Evolutionary conservation across 1,139 yeast species (phyloP).

Genomic region (Arxiozyma bovina): DNA sequence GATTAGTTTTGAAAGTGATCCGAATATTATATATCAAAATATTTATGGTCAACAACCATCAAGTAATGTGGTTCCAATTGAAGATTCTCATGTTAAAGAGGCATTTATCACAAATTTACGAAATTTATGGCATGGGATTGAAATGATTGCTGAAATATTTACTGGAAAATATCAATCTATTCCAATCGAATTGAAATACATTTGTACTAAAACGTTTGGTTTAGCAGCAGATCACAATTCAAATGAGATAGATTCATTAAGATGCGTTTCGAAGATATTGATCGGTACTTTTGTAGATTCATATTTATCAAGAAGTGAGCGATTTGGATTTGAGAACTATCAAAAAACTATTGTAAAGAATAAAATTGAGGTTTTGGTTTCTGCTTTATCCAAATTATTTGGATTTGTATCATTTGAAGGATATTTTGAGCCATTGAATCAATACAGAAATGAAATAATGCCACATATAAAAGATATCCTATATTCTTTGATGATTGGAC

Average conservation of each 20-base stretch:
- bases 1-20: constrained; percentile 72
- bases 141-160: constrained; percentile 47
- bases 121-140: constrained; percentile 59
- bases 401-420: constrained; percentile 22
- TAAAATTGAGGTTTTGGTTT: constrained; percentile 17
- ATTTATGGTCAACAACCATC: constrained; percentile 37
- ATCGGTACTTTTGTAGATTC: constrained; percentile 62
- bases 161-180: constrained; percentile 38
- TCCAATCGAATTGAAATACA: constrained; percentile 57
- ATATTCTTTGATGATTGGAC: constrained; percentile 23
- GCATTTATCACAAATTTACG: constrained; percentile 69
- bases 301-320: constrained; percentile 32
- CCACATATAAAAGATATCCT: constrained; percentile 23
- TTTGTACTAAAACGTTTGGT: constrained; percentile 39
- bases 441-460: constrained; percentile 26
- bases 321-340: constrained; percentile 19
- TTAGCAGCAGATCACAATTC: constrained; percentile 39
- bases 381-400: constrained; percentile 23
- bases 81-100: constrained; percentile 60
- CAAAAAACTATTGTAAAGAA: constrained; percentile 3
- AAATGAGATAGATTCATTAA: constrained; percentile 34
- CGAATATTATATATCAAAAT: constrained; percentile 48
- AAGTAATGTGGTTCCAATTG: constrained; percentile 64
- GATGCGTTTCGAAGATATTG: constrained; percentile 59
- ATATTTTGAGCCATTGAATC: constrained; percentile 28